Conservation (phyloP, 1,284 basidiomycete genomes). For the Amylostereum areolatum region DNA sequence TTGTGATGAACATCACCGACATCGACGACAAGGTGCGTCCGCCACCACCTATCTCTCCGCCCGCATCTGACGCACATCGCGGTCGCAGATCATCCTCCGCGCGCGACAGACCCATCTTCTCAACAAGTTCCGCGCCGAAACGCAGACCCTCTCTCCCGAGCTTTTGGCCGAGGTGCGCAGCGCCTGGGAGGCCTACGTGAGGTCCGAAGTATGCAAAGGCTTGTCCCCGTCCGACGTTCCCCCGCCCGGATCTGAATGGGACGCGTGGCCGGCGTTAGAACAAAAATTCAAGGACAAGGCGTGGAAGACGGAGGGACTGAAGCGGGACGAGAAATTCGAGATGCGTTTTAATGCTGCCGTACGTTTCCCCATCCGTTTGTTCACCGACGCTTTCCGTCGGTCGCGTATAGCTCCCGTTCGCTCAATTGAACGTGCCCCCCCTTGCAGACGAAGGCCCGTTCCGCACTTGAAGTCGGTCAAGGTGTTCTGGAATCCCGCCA, state of each 20-base stretch:
- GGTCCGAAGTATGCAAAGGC: slow-evolving; percentile 54
- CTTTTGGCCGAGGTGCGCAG: slow-evolving; percentile 55
- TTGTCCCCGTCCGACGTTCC: slow-evolving; percentile 42
- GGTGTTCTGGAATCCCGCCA: slow-evolving; percentile 33
- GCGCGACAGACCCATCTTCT: slow-evolving; percentile 85
- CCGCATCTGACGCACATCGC: background rate
- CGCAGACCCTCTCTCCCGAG: slow-evolving; percentile 48
- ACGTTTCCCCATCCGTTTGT: slow-evolving; percentile 20
- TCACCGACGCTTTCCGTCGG: background rate
- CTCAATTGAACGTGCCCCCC: slow-evolving; percentile 4
- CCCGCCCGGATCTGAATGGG: slow-evolving; percentile 41
- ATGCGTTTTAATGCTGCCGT: slow-evolving; percentile 80
- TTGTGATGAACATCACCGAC: slow-evolving; percentile 99
- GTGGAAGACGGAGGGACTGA: slow-evolving; percentile 68
- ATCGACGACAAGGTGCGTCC: slow-evolving; percentile 93
- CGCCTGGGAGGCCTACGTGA: slow-evolving; percentile 65
- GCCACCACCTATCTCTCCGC: slow-evolving; percentile 5
- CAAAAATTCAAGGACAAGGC: slow-evolving; percentile 43
- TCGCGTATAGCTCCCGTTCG: slow-evolving; percentile 12
- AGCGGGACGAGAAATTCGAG: slow-evolving; percentile 85
- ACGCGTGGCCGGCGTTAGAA: slow-evolving; percentile 48
- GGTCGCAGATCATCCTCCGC: slow-evolving; percentile 77
- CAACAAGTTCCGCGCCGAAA: slow-evolving; percentile 53
- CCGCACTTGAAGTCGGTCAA: slow-evolving; percentile 43
- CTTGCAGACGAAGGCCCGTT: slow-evolving; percentile 44